Evolutionary conservation across 768 basidiomycete genomes (phyloP).

Genomic region (Sporobolomyces roseus): DNA sequence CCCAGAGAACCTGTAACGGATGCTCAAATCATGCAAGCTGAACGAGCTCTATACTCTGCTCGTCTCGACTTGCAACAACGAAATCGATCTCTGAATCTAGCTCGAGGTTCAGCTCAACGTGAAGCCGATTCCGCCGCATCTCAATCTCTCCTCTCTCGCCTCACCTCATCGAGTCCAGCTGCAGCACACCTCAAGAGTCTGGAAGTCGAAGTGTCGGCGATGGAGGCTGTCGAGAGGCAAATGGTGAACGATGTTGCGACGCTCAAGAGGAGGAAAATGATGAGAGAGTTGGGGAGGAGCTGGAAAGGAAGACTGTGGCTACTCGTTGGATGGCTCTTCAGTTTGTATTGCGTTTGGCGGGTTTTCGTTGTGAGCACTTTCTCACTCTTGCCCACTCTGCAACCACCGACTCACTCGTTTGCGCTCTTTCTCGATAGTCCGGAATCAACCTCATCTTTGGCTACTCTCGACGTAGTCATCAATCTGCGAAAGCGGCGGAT

Average conservation of each 20-base stretch:
- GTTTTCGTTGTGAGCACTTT: slow-evolving; percentile 39
- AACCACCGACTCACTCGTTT: neutral
- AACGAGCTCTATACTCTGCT: slow-evolving; percentile 38
- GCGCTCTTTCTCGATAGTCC: slow-evolving; percentile 16
- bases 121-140: slow-evolving; percentile 28
- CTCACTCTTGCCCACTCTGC: too few relatives aligned
- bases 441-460: slow-evolving; percentile 44
- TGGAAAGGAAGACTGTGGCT: slow-evolving; percentile 39
- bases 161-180: slow-evolving; percentile 19
- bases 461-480: slow-evolving; percentile 32
- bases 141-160: slow-evolving; percentile 31
- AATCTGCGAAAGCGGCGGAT: neutral
- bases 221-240: slow-evolving; percentile 42
- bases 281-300: slow-evolving; percentile 42
- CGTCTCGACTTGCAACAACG: slow-evolving; percentile 41
- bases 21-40: slow-evolving; percentile 37
- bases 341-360: slow-evolving; percentile 43
- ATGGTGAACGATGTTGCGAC: slow-evolving; percentile 42
- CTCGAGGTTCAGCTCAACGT: slow-evolving; percentile 31
- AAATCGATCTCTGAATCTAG: slow-evolving; percentile 26
- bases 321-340: slow-evolving; percentile 41
- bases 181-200: slow-evolving; percentile 37
- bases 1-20: slow-evolving; percentile 42
- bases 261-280: slow-evolving; percentile 37
- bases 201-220: slow-evolving; percentile 40